These are phyloP conservation scores for Phytopythium chamaehyphon DNA, from an alignment of 352 stramenopile genomes.

Conservation along the genomic window DNA sequence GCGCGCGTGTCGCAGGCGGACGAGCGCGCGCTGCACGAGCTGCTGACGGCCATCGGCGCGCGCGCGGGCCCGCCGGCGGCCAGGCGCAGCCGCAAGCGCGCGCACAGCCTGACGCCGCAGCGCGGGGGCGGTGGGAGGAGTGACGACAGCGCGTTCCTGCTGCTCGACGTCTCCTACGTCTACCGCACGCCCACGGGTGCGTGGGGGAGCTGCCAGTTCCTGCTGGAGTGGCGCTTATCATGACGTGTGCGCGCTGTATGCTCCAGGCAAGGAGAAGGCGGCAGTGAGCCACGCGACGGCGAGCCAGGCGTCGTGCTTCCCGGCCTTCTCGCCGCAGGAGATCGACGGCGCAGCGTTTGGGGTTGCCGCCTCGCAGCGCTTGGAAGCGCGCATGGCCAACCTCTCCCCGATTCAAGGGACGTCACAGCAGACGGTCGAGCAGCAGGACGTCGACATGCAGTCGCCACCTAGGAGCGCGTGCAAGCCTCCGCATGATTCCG, in stretches of 20 bases:
- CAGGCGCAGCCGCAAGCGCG: constrained; percentile 11
- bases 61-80: neutral
- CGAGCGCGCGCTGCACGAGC: constrained; percentile 29
- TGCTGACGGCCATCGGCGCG: constrained; percentile 18
- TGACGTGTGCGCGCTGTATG: neutral
- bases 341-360: constrained; percentile 15
- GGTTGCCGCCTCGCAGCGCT: constrained; percentile 41
- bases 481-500: no score
- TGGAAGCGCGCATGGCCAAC: constrained; percentile 42
- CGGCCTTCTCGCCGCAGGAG: constrained; percentile 57
- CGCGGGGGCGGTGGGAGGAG: neutral
- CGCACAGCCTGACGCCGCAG: constrained; percentile 10
- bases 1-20: constrained; percentile 25
- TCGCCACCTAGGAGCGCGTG: neutral
- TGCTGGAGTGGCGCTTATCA: no score
- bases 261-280: neutral
- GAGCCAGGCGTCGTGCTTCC: constrained; percentile 39
- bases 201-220: no score
- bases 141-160: constrained; percentile 14
- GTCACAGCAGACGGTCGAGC: neutral
- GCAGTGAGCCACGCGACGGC: constrained; percentile 13
- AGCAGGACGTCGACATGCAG: neutral
- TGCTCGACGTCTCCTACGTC: constrained; percentile 55
- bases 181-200: constrained; percentile 48
- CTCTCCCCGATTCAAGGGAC: constrained; percentile 57